Base-by-base conservation (phyloP, 73 alveolate species). In the Paramecium primaurelia region DNA sequence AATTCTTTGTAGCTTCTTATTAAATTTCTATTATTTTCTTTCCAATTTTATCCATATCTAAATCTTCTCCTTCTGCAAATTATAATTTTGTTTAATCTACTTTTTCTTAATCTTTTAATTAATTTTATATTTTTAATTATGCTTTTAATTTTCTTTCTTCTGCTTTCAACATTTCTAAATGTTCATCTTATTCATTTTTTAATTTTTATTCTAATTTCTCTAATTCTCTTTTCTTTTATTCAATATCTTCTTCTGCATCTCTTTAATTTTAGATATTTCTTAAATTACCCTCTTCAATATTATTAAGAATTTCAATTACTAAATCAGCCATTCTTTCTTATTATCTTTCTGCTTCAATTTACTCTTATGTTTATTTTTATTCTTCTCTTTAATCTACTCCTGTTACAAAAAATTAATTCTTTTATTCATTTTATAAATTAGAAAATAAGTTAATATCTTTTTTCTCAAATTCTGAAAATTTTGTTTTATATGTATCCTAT, bases 41-140 rank as follows among this genome's bases (percentile, higher is more conserved):
- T 10, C 88, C 88, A 12, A 75, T 75, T 38, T 42, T 75, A 26
- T 75, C 88, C 88, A 75, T 75, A 26, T 75, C 88, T 16, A 75
- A 75, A 36, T 75, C 88, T 60, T 75, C 58, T 10, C 88, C 88
- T 34, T 75, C 88, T n/a, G 88, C 58, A 75, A 75, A 75, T 75
- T 75, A 75, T 16, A 75, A 75, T 18, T 42, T 75, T 4, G 88
- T 75, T 34, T 75, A 38, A 75, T 75, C 88, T 6, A 75, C 60
- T 6, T 38, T 30, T 32, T 75, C 88, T 22, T 38, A 75, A 34
- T 42, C 47, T 11, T 38, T 42, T 12, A 75, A 42, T 42, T 75
- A 75, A 30, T 36, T 34, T 64, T 64, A 34, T 32, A 32, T 32
- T 9, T 64, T 32, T 9, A 32, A 64, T 64, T 64, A 34, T 5